Conservation (phyloP, 139 green algal species). For the Mesostigma viride region DNA sequence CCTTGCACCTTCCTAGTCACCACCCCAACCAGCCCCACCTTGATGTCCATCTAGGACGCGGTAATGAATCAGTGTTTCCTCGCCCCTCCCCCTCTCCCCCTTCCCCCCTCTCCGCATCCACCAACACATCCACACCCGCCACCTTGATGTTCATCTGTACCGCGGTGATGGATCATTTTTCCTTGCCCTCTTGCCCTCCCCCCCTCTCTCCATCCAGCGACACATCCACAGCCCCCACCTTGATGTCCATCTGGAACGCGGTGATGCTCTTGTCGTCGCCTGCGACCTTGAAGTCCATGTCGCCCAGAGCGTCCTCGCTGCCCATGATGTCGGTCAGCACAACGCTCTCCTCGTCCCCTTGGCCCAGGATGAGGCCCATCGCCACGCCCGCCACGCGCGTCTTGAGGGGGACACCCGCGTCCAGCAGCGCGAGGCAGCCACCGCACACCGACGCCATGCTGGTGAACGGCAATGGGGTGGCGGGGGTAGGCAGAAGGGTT, state of each 20-base stretch:
- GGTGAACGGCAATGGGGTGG: not conserved
- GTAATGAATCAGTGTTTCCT: too few species aligned
- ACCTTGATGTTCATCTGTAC: too few species aligned
- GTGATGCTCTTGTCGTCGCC: slow-evolving; percentile 54
- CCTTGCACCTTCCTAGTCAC: too few species aligned
- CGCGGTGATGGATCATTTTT: too few species aligned
- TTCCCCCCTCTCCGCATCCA: too few species aligned
- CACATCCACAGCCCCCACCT: slow-evolving; percentile 63
- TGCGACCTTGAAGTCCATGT: slow-evolving; percentile 97
- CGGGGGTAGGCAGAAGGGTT: not conserved
- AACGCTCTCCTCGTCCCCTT: slow-evolving; percentile 20
- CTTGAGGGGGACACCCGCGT: slow-evolving; percentile 86
- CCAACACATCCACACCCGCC: too few species aligned
- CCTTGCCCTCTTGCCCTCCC: too few species aligned
- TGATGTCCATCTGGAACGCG: slow-evolving; percentile 82
- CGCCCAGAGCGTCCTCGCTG: slow-evolving; percentile 82
- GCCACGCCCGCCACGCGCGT: slow-evolving; percentile 81
- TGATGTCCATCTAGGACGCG: too few species aligned
- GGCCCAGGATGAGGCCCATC: slow-evolving; percentile 88
- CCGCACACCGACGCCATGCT: slow-evolving; percentile 94
- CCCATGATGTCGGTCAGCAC: slow-evolving; percentile 93
- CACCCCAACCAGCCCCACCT: too few species aligned
- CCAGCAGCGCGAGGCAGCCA: slow-evolving; percentile 79
- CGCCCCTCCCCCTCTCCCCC: too few species aligned
- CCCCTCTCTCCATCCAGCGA: too few species aligned